Conservation (phyloP, 129 eudicot species). For the Flaveria brownii region DNA sequence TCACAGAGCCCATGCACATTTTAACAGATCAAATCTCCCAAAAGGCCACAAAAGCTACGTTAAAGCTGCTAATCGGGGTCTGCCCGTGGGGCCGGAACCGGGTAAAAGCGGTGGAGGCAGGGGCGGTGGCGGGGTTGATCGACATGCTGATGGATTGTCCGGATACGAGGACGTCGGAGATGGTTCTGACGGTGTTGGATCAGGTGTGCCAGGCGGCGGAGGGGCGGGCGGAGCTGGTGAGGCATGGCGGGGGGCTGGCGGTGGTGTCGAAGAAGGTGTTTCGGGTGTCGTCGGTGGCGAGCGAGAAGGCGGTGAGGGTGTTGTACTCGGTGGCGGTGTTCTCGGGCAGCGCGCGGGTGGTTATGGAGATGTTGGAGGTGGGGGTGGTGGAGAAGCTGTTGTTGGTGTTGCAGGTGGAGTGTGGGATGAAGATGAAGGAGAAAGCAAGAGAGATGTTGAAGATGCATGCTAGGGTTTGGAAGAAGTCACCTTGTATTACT, state of each 20-base stretch:
- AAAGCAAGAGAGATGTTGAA: conserved; percentile 59
- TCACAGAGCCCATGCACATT: conserved; percentile 41
- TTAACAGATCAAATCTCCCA: conserved; percentile 47
- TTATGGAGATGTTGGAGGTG: conserved; percentile 61
- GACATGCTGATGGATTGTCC: conserved; percentile 46
- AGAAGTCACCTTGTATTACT: conserved; percentile 55
- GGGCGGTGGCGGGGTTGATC: conserved; percentile 41
- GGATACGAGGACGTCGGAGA: conserved; percentile 49
- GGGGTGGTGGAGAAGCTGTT: conserved; percentile 60
- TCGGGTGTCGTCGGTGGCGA: conserved; percentile 52
- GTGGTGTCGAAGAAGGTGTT: conserved; percentile 71
- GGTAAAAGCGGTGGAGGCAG: conserved; percentile 51
- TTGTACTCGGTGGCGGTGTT: conserved; percentile 48
- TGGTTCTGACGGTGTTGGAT: conserved; percentile 51
- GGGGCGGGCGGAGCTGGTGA: conserved; percentile 58
- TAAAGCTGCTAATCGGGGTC: conserved; percentile 40
- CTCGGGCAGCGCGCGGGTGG: conserved; percentile 40
- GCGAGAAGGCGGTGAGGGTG: conserved; percentile 58
- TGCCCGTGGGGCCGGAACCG: conserved; percentile 66
- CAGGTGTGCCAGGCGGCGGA: conserved; percentile 57
- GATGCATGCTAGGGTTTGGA: conserved; percentile 61
- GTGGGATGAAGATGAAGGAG: conserved; percentile 62
- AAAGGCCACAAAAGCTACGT: conserved; percentile 54
- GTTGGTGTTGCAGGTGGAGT: conserved; percentile 58
- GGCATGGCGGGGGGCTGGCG: conserved; percentile 62